These are phyloP conservation scores for Leucaena leucocephala DNA, from an alignment of 306 rosid species.

Conservation along the genomic window DNA sequence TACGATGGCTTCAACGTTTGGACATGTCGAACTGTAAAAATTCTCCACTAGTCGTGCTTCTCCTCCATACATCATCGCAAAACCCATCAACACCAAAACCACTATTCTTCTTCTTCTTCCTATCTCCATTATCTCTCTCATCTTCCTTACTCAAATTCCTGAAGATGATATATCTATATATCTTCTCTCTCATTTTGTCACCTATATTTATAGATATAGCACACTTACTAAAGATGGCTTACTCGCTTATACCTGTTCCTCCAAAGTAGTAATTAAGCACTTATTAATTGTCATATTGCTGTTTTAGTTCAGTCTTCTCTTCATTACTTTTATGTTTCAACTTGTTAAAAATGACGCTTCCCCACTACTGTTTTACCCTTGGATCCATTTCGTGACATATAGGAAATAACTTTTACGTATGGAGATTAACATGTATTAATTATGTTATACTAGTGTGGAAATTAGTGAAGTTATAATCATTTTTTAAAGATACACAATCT, in stretches of 20 bases:
- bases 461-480: neutral
- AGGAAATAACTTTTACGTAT: neutral
- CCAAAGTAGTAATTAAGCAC: neutral
- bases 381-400: too few species aligned
- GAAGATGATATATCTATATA: neutral
- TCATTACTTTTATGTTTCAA: constrained; percentile 38
- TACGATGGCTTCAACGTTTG: constrained; percentile 71
- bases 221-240: neutral
- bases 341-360: constrained; percentile 15
- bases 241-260: constrained; percentile 16
- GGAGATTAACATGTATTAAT: neutral
- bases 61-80: constrained; percentile 30
- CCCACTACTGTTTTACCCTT: neutral
- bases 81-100: constrained; percentile 27
- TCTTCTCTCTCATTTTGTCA: neutral
- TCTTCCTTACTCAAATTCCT: neutral
- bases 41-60: constrained; percentile 57
- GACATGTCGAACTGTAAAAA: constrained; percentile 64
- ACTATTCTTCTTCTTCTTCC: constrained; percentile 25
- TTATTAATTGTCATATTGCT: constrained; percentile 10
- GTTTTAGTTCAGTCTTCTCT: neutral
- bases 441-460: neutral
- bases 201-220: neutral
- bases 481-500: neutral
- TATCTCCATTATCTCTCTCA: constrained; percentile 33